Percentiles rank a stretch among this genome's conserved stretches.
phyloP scores from a whole-genome alignment of 345 rosid genomes.

The Barbarea vulgaris region DNA sequence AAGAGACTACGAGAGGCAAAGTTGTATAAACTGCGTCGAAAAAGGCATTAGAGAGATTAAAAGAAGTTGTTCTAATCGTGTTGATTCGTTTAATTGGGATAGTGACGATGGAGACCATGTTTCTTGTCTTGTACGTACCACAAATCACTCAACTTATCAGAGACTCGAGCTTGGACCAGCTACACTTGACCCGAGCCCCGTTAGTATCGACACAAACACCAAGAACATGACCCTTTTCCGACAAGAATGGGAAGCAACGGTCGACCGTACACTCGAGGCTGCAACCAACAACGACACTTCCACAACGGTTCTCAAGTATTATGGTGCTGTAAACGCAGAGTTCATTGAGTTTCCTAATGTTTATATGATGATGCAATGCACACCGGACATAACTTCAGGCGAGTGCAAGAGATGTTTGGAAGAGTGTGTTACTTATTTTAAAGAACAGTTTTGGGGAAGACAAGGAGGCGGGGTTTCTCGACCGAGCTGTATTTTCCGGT shows the following conservation, averaged over 20 bases:
- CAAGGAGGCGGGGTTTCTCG: slow-evolving; percentile 43
- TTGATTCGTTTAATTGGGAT: slow-evolving; percentile 34
- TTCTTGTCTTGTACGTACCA: slow-evolving; percentile 43
- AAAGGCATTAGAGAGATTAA: not conserved
- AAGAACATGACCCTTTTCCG: slow-evolving; percentile 35
- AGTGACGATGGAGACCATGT: not conserved
- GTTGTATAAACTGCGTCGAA: slow-evolving; percentile 40
- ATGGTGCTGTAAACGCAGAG: slow-evolving; percentile 30
- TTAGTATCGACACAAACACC: not conserved
- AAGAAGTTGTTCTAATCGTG: slow-evolving; percentile 37
- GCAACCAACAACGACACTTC: not conserved
- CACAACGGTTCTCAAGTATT: slow-evolving; percentile 42
- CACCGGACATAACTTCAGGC: slow-evolving; percentile 45
- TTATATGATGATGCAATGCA: slow-evolving; percentile 45
- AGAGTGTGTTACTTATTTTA: not conserved
- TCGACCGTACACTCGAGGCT: slow-evolving; percentile 2
- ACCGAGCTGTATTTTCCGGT: slow-evolving; percentile 50
- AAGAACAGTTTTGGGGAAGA: slow-evolving; percentile 29
- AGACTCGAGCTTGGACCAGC: slow-evolving; percentile 20
- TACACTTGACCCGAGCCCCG: not conserved
- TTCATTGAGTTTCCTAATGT: not conserved
- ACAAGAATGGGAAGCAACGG: slow-evolving; percentile 33
- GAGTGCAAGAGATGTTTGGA: slow-evolving; percentile 39
- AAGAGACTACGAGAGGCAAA: slow-evolving; percentile 33
- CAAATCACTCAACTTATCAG: slow-evolving; percentile 30